Conservation (phyloP, 352 stramenopile genomes). For the Phytophthora idaei region DNA sequence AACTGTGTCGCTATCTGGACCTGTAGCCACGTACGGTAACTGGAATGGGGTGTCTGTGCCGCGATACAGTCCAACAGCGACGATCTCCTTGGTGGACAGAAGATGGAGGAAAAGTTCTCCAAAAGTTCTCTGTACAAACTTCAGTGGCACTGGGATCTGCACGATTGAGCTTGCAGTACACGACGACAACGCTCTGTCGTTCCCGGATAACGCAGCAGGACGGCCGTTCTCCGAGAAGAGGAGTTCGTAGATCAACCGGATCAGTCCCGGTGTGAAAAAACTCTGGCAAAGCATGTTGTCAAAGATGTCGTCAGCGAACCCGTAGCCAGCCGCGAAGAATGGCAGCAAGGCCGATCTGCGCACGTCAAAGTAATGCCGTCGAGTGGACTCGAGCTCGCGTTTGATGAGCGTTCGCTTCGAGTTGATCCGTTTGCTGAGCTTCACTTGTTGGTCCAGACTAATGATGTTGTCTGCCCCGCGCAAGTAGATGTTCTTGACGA, state of each 20-base stretch:
- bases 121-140: conserved; percentile 54
- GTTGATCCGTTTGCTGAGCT: conserved; percentile 48
- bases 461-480: conserved; percentile 40
- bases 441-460: conserved; percentile 43
- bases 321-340: conserved; percentile 72
- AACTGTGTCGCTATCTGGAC: conserved; percentile 48
- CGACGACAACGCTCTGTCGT: conserved; percentile 4
- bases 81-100: conserved; percentile 45
- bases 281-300: conserved; percentile 79
- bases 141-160: conserved; percentile 53
- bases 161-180: conserved; percentile 52
- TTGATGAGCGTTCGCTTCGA: conserved; percentile 46
- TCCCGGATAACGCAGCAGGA: conserved; percentile 21
- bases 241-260: conserved; percentile 69
- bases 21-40: conserved; percentile 63
- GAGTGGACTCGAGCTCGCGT: conserved; percentile 48
- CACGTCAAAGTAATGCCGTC: conserved; percentile 49
- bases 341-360: conserved; percentile 48
- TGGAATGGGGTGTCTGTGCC: conserved; percentile 39
- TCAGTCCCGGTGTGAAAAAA: conserved; percentile 66
- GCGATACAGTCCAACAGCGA: conserved; percentile 62
- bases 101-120: conserved; percentile 62
- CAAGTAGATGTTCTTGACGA: conserved; percentile 37
- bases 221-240: conserved; percentile 64
- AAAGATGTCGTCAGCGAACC: conserved; percentile 68